Conservation (phyloP, 176 grass and related monocot species). For the Metroxylon sagu region DNA sequence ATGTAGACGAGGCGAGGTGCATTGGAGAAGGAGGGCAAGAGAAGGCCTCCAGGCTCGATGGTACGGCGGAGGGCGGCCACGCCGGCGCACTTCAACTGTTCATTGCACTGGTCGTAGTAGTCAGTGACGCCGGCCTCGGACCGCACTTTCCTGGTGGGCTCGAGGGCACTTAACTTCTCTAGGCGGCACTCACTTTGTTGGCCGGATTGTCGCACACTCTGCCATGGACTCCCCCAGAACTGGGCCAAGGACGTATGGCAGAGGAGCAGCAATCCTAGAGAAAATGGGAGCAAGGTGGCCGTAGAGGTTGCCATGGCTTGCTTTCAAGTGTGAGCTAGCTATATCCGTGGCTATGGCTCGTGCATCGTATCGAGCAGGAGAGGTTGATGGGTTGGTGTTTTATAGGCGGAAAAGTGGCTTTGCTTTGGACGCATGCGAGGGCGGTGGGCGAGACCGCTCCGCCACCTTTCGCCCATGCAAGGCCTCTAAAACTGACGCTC, state of each 20-base stretch:
- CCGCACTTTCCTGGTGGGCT: not conserved
- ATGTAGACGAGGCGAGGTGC: constrained; percentile 24
- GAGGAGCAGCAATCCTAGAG: constrained; percentile 11
- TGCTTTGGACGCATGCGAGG: no score
- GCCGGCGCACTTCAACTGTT: constrained; percentile 24
- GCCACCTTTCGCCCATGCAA: no score
- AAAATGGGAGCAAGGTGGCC: not conserved
- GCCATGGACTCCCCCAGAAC: constrained; percentile 10
- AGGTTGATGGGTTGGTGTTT: no score
- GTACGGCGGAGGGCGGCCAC: constrained; percentile 10
- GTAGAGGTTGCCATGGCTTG: no score
- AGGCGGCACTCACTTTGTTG: constrained; percentile 9
- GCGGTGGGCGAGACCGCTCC: no score
- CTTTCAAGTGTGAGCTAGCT: no score
- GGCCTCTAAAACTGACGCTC: no score
- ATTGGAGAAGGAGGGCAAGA: constrained; percentile 28
- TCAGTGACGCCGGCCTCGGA: constrained; percentile 39
- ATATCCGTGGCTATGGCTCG: no score
- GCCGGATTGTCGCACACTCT: not conserved
- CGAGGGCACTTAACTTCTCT: not conserved
- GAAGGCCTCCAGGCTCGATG: constrained; percentile 25
- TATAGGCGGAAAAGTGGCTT: no score
- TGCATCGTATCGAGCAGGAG: no score
- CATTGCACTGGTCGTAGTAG: constrained; percentile 24
- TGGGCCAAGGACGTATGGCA: constrained; percentile 16